Evolutionary conservation across 495 filamentous ascomycete species (phyloP).

Genomic region (Hyaloscypha hepaticicola): DNA sequence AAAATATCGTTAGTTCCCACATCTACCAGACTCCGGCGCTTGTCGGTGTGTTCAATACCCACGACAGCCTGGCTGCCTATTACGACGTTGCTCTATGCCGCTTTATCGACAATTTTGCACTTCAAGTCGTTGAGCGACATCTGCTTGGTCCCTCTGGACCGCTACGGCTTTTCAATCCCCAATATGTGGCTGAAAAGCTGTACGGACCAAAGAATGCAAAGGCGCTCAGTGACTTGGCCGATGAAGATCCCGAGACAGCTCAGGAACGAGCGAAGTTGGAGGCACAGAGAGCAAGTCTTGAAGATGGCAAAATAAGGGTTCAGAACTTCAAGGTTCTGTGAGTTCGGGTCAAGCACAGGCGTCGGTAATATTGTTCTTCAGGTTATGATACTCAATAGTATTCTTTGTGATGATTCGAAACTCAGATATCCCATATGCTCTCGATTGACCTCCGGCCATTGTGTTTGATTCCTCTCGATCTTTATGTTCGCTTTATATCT

Average conservation of each 20-base stretch:
- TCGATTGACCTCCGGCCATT: too few species aligned
- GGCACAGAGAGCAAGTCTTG: slow-evolving; percentile 43
- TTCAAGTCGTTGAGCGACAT: slow-evolving; percentile 29
- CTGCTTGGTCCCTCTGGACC: slow-evolving; percentile 17
- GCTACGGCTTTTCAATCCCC: slow-evolving; percentile 11
- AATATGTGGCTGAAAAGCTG: slow-evolving; percentile 32
- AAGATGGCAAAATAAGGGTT: slow-evolving; percentile 34
- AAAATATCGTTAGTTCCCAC: slow-evolving; percentile 4
- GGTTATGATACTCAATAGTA: too few species aligned
- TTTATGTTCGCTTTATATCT: too few species aligned
- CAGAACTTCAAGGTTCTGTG: slow-evolving; percentile 14
- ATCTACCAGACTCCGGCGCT: slow-evolving; percentile 5
- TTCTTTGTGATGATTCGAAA: too few species aligned
- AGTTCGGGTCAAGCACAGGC: not conserved
- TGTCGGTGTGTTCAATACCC: slow-evolving; percentile 15
- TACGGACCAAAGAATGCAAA: slow-evolving; percentile 36
- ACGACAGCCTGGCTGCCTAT: slow-evolving; percentile 41
- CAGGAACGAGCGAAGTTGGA: slow-evolving; percentile 38
- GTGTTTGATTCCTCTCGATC: too few species aligned
- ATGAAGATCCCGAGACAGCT: slow-evolving; percentile 40
- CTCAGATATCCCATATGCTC: too few species aligned
- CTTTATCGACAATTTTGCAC: slow-evolving; percentile 43
- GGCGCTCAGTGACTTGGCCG: slow-evolving; percentile 46
- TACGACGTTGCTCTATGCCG: slow-evolving; percentile 44
- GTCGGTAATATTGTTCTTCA: not conserved